Percentiles rank a stretch among this genome's conserved stretches.
Evolutionary conservation across 768 basidiomycete genomes (phyloP).

Genomic region (Dacryopinax primogenitus): DNA sequence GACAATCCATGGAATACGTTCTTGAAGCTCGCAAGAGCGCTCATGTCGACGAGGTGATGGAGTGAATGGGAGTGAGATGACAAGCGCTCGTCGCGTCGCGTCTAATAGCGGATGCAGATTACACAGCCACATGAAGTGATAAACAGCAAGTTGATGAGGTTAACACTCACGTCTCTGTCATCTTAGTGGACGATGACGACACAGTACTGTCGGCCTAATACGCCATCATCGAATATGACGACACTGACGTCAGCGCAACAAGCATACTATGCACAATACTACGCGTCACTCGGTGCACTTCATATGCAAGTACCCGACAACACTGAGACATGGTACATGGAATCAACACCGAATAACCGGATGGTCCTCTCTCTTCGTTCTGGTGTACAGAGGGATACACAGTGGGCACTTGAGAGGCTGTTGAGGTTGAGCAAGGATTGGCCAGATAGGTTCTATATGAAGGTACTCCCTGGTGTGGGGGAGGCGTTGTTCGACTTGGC

Average conservation of each 20-base stretch:
- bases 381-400: conserved; percentile 65
- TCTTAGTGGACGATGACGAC: too few relatives aligned
- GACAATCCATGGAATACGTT: conserved; percentile 64
- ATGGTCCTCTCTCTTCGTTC: conserved; percentile 85
- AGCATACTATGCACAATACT: neutral
- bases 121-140: too few relatives aligned
- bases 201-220: too few relatives aligned
- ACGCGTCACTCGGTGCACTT: neutral
- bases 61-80: neutral
- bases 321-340: conserved; percentile 47
- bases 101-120: too few relatives aligned
- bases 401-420: conserved; percentile 81
- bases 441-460: conserved; percentile 56
- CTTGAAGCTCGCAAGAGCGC: conserved; percentile 40
- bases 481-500: conserved; percentile 83
- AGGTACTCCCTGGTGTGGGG: conserved; percentile 60
- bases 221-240: neutral
- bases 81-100: too few relatives aligned
- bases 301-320: neutral
- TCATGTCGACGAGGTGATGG: neutral
- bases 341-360: conserved; percentile 61
- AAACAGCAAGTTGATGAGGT: too few relatives aligned
- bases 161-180: too few relatives aligned
- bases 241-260: neutral
- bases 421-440: conserved; percentile 59